Evolutionary conservation across 768 basidiomycete genomes (phyloP).

Genomic region (Gymnopilus junonius): DNA sequence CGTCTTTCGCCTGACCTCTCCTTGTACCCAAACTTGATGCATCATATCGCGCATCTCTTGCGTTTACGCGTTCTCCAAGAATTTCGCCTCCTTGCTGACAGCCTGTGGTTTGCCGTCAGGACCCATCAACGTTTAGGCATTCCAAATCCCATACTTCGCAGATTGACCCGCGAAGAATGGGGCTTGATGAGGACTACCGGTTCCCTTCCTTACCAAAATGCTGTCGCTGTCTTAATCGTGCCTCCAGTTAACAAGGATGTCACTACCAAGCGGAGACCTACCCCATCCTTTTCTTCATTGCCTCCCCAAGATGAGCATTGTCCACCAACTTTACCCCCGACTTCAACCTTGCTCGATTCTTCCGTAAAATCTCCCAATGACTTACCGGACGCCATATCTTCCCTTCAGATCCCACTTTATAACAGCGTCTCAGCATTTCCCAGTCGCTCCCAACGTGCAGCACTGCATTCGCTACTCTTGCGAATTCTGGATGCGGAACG

Average conservation of each 20-base stretch:
- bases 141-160: conserved; percentile 50
- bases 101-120: conserved; percentile 34
- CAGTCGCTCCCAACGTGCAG: conserved; percentile 59
- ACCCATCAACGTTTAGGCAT: conserved; percentile 18
- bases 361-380: conserved; percentile 7
- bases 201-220: conserved; percentile 51
- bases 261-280: conserved; percentile 46
- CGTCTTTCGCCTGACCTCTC: conserved; percentile 32
- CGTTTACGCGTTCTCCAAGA: conserved; percentile 81
- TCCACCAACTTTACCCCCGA: conserved; percentile 27
- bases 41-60: conserved; percentile 67
- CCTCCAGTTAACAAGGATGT: conserved; percentile 67
- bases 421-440: conserved; percentile 72
- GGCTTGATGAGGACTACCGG: conserved; percentile 48
- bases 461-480: conserved; percentile 53
- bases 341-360: conserved; percentile 33
- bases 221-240: conserved; percentile 69
- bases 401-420: conserved; percentile 61
- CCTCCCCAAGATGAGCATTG: conserved; percentile 29
- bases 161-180: conserved; percentile 70
- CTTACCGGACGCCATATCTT: conserved; percentile 27
- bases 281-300: conserved; percentile 40
- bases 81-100: conserved; percentile 59
- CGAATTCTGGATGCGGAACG: conserved; percentile 53
- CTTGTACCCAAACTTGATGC: conserved; percentile 47